A percentile compares a stretch with the other conserved stretches of the same genome.
These are phyloP conservation scores for Amniculicola lignicola DNA, from an alignment of 495 filamentous ascomycete species.

Conservation along the genomic window DNA sequence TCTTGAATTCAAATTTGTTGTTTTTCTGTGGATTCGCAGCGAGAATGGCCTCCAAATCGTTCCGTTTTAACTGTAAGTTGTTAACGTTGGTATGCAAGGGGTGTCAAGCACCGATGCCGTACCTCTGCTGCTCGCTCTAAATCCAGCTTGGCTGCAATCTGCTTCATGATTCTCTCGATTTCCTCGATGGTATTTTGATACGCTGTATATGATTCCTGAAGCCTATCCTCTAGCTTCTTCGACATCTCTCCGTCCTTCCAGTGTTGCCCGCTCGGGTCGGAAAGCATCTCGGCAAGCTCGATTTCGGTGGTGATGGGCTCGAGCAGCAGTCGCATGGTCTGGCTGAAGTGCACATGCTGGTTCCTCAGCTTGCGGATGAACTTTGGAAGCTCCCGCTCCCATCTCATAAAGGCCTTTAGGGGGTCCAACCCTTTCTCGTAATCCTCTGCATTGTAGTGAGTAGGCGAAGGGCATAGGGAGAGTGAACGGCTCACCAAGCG, in stretches of 20 bases:
- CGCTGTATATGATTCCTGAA: conserved; percentile 31
- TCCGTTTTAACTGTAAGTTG: conserved; percentile 19
- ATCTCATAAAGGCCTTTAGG: conserved; percentile 29
- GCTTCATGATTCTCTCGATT: conserved; percentile 32
- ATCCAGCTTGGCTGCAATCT: conserved; percentile 31
- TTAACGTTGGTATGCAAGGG: conserved; percentile 19
- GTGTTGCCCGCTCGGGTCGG: conserved; percentile 19
- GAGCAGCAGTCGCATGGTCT: conserved; percentile 31
- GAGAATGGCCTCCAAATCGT: conserved; percentile 33
- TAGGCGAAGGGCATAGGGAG: background rate
- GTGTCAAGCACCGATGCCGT: background rate
- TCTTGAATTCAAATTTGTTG: conserved; percentile 31
- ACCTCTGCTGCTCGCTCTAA: conserved; percentile 29
- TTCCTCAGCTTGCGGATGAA: conserved; percentile 33
- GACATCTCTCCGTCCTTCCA: conserved; percentile 30
- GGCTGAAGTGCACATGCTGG: conserved; percentile 32
- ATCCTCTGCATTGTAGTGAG: background rate
- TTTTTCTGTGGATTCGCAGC: conserved; percentile 27
- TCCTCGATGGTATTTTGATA: conserved; percentile 31
- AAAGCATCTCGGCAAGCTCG: conserved; percentile 34
- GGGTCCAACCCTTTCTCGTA: conserved; percentile 34
- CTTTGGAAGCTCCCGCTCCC: conserved; percentile 29
- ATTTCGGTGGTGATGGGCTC: conserved; percentile 33
- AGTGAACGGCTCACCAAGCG: conserved; percentile 1
- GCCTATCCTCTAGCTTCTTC: conserved; percentile 22